Percentiles rank a stretch among this genome's conserved stretches.
Evolutionary conservation across 2,329 filamentous ascomycete species (phyloP).

Genomic region (Penicillium sp.): DNA sequence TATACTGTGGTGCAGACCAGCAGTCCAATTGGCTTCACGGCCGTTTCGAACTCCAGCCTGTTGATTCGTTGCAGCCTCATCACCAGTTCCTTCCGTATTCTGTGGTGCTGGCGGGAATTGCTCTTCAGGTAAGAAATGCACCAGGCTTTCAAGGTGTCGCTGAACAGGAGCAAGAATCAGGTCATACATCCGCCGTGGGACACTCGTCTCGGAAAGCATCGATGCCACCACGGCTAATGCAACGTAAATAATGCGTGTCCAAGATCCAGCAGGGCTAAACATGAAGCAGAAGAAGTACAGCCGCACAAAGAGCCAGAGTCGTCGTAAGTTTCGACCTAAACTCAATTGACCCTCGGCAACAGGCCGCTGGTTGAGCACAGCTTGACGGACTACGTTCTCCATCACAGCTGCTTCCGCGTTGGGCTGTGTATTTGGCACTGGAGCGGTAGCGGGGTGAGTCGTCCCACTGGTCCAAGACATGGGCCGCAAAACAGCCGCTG

Average conservation of each 20-base stretch:
- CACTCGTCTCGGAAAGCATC: constrained; percentile 47
- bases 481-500: constrained; percentile 28
- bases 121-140: constrained; percentile 37
- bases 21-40: constrained; percentile 7
- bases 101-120: constrained; percentile 16
- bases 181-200: constrained; percentile 41
- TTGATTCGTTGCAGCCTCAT: constrained; percentile 11
- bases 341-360: constrained; percentile 36
- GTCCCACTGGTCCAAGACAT: not conserved
- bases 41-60: constrained; percentile 9
- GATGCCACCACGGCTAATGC: constrained; percentile 42
- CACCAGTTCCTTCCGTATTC: constrained; percentile 11
- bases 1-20: constrained; percentile 37
- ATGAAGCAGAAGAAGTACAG: constrained; percentile 65
- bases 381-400: constrained; percentile 41
- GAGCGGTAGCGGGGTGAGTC: constrained; percentile 1
- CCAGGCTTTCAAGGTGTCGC: constrained; percentile 50
- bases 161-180: constrained; percentile 46
- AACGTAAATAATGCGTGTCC: constrained; percentile 49
- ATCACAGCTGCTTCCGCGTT: constrained; percentile 29
- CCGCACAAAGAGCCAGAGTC: constrained; percentile 63
- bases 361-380: constrained; percentile 34
- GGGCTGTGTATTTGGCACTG: constrained; percentile 16
- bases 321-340: constrained; percentile 47
- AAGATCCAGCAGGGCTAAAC: constrained; percentile 56